Evolutionary conservation across 2,329 filamentous ascomycete species (phyloP).

Genomic region (Fusarium sp.): DNA sequence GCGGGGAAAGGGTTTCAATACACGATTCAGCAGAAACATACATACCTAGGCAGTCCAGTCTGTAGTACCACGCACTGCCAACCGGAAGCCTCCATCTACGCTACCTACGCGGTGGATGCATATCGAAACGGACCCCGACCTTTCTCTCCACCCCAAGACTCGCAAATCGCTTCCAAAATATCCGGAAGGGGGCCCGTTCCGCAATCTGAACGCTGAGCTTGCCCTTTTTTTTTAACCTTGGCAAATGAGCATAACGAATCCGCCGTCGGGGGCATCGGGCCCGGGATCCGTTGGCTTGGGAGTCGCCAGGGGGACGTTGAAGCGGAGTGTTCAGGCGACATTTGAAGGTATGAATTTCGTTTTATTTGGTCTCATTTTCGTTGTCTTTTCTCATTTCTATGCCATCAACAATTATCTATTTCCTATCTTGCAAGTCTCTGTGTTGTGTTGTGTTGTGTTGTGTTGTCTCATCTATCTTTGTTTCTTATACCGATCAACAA

Average conservation of each 20-base stretch:
- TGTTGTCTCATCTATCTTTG: conserved; percentile 29
- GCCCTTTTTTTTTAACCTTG: not conserved
- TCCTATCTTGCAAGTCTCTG: not conserved
- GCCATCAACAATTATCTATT: not conserved
- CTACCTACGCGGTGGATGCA: too few species aligned
- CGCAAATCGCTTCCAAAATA: too few species aligned
- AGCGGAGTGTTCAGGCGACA: conserved; percentile 67
- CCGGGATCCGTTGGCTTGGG: conserved; percentile 57
- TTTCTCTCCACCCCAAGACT: too few species aligned
- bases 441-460: too few species aligned
- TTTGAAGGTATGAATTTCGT: conserved; percentile 64
- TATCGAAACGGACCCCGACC: too few species aligned
- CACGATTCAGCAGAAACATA: too few species aligned
- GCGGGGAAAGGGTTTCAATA: conserved; percentile 11
- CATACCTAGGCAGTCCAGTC: too few species aligned
- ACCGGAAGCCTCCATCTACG: too few species aligned
- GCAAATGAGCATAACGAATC: conserved; percentile 64
- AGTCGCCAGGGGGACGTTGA: conserved; percentile 53
- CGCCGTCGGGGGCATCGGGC: conserved; percentile 59
- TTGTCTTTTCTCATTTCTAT: not conserved
- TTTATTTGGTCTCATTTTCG: conserved; percentile 1
- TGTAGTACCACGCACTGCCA: too few species aligned
- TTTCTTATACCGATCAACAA: conserved; percentile 5
- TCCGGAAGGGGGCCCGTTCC: conserved; percentile 20
- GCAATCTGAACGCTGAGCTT: not conserved